These are phyloP conservation scores for Peribolospora baueri DNA, from an alignment of 768 basidiomycete genomes.

Conservation along the genomic window DNA sequence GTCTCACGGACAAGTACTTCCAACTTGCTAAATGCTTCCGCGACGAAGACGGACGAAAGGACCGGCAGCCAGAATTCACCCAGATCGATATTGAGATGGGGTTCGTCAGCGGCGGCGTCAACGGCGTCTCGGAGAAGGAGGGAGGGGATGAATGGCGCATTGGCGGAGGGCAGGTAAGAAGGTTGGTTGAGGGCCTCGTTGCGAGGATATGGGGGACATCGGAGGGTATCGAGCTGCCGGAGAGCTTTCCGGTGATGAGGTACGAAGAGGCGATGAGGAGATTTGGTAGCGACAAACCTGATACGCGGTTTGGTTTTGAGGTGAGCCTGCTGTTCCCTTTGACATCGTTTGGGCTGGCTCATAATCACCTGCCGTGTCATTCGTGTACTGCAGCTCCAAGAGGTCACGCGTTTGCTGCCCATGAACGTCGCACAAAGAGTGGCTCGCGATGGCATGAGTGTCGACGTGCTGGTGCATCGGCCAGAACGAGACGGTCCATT, in stretches of 20 bases:
- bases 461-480: too few species aligned
- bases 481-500: too few species aligned
- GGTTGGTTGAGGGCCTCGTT: constrained; percentile 50
- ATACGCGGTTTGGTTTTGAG: constrained; percentile 67
- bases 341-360: neutral
- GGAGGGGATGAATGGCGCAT: constrained; percentile 41
- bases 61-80: constrained; percentile 90
- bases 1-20: constrained; percentile 68
- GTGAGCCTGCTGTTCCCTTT: constrained; percentile 23
- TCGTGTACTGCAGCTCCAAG: too few species aligned
- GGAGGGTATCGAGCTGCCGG: constrained; percentile 36
- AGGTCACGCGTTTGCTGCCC: too few species aligned
- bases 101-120: constrained; percentile 32
- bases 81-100: constrained; percentile 94
- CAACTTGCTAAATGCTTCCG: constrained; percentile 87
- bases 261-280: constrained; percentile 75
- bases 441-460: too few species aligned
- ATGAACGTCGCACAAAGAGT: too few species aligned
- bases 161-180: constrained; percentile 46
- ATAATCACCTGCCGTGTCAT: neutral
- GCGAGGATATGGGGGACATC: constrained; percentile 49
- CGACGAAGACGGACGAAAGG: constrained; percentile 83
- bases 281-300: constrained; percentile 91
- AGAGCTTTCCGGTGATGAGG: constrained; percentile 53
- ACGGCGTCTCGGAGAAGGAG: constrained; percentile 7